phyloP scores from a whole-genome alignment of 345 rosid genomes.

The Populus deltoides region DNA sequence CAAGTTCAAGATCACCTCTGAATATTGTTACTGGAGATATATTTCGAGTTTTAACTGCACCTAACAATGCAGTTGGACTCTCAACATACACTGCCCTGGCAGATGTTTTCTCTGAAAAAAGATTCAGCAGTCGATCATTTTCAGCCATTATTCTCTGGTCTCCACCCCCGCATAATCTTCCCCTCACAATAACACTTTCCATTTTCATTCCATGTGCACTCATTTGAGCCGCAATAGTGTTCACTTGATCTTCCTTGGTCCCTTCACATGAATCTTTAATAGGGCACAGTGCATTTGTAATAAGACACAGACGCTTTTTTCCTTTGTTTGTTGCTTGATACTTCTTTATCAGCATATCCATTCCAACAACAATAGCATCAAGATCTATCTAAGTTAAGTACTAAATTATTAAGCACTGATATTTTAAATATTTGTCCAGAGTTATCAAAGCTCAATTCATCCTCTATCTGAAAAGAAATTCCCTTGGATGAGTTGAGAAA shows the following conservation, averaged over 20 bases:
- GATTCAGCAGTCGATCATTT: constrained; percentile 64
- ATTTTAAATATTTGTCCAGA: not conserved
- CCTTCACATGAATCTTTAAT: constrained; percentile 76
- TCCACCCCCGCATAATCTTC: constrained; percentile 27
- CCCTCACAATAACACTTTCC: constrained; percentile 67
- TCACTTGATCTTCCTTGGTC: constrained; percentile 77
- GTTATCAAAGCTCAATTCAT: not conserved
- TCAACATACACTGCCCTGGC: constrained; percentile 61
- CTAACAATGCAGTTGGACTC: constrained; percentile 68
- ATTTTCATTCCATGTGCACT: constrained; percentile 59
- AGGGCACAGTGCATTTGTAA: constrained; percentile 67
- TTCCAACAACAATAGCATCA: constrained; percentile 89
- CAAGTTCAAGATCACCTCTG: constrained; percentile 84
- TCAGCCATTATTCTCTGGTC: constrained; percentile 50
- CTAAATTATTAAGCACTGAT: not conserved
- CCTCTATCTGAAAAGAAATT: constrained; percentile 2
- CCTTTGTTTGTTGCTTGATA: constrained; percentile 60
- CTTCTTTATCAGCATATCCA: constrained; percentile 87
- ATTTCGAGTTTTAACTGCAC: constrained; percentile 72
- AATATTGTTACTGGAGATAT: constrained; percentile 73
- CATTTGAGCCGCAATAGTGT: constrained; percentile 64
- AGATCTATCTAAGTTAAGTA: constrained; percentile 74
- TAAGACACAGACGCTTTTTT: constrained; percentile 76
- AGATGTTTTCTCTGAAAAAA: constrained; percentile 54
- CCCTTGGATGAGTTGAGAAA: not conserved